phyloP scores from a whole-genome alignment of 1,139 yeast species.

The Casaregolazyma suthepensis region DNA sequence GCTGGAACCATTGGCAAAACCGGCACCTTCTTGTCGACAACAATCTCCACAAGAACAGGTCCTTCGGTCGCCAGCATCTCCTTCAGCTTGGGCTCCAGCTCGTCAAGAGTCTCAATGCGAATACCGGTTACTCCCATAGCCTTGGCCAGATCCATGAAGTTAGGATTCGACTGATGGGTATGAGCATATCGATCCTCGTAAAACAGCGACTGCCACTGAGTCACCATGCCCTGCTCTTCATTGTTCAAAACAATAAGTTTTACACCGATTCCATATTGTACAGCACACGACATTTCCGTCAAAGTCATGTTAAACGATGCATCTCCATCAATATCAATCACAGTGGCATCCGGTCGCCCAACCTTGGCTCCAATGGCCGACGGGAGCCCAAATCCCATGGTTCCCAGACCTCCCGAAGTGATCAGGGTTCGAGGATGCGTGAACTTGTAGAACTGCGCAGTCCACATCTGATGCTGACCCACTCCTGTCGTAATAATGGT shows the following conservation, averaged over 20 bases:
- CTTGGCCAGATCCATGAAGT: constrained; percentile 87
- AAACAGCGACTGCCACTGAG: constrained; percentile 97
- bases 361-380: constrained; percentile 98
- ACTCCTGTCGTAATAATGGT: constrained; percentile 95
- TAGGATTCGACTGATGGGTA: constrained; percentile 92
- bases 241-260: constrained; percentile 85
- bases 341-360: constrained; percentile 89
- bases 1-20: constrained; percentile 98
- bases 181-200: constrained; percentile 95
- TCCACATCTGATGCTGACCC: constrained; percentile 99
- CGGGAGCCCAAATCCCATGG: constrained; percentile 97
- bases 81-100: constrained; percentile 55
- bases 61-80: constrained; percentile 71
- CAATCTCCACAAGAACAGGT: constrained; percentile 85
- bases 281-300: constrained; percentile 88
- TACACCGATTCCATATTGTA: constrained; percentile 86
- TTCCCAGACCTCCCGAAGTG: constrained; percentile 97
- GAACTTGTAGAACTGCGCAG: constrained; percentile 97
- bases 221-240: constrained; percentile 99
- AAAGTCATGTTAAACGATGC: constrained; percentile 97
- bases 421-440: constrained; percentile 84
- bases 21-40: constrained; percentile 93
- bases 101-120: constrained; percentile 61
- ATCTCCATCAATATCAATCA: constrained; percentile 96
- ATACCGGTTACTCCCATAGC: constrained; percentile 89